Evolutionary conservation across 2,329 filamentous ascomycete genomes (phyloP).

Genomic region (Diaporthe batatas): DNA sequence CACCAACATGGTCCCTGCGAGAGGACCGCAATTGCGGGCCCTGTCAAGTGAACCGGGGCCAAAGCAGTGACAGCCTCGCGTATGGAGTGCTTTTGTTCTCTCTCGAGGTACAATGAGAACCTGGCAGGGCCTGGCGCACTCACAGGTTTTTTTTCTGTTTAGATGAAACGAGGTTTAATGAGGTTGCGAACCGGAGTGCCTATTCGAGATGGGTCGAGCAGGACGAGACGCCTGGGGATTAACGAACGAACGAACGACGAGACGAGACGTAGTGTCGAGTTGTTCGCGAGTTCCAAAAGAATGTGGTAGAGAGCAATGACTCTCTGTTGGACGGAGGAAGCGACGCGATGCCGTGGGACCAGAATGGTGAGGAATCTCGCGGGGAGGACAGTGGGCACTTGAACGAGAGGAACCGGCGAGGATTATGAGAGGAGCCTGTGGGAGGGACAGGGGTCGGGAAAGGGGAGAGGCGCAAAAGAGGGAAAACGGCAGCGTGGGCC

Average conservation of each 20-base stretch:
- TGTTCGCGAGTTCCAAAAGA: slow-evolving; percentile 59
- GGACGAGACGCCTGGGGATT: slow-evolving; percentile 12
- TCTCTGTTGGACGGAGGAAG: slow-evolving; percentile 65
- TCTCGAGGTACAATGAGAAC: background rate
- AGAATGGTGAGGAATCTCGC: slow-evolving; percentile 46
- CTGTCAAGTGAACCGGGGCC: background rate
- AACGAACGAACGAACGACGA: slow-evolving; percentile 42
- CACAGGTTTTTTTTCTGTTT: slow-evolving; percentile 23
- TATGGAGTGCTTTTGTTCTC: background rate
- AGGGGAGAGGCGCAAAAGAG: slow-evolving; percentile 32
- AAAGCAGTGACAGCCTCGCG: background rate
- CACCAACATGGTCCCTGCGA: slow-evolving; percentile 41
- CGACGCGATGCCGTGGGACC: slow-evolving; percentile 49
- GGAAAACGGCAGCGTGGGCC: slow-evolving; percentile 31
- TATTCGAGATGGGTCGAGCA: slow-evolving; percentile 29
- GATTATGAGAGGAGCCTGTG: slow-evolving; percentile 37
- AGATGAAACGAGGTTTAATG: slow-evolving; percentile 36
- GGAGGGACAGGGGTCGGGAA: slow-evolving; percentile 33
- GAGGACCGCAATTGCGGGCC: slow-evolving; percentile 21
- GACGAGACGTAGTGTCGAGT: slow-evolving; percentile 35
- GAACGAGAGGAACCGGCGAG: slow-evolving; percentile 44
- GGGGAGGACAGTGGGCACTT: slow-evolving; percentile 45
- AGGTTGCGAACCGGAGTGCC: slow-evolving; percentile 17
- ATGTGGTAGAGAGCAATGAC: slow-evolving; percentile 66
- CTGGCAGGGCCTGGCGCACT: slow-evolving; percentile 32